These are phyloP conservation scores for Houttuynia cordata DNA, from an alignment of 164 flowering plant species.

Conservation along the genomic window DNA sequence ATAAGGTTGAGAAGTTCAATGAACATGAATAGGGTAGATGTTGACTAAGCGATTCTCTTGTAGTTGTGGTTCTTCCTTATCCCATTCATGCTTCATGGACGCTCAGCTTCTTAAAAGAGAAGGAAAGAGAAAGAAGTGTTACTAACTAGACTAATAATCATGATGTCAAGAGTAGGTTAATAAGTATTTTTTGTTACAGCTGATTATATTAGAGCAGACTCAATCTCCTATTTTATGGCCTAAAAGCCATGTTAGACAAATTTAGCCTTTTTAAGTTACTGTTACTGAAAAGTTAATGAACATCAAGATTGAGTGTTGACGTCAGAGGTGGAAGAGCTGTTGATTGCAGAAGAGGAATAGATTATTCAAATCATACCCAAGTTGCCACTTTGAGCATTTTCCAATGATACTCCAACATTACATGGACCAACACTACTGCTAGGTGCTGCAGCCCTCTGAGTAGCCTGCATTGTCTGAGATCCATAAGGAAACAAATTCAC, in stretches of 20 bases:
- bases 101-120: background rate
- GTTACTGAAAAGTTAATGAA: too few relatives aligned
- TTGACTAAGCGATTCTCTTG: background rate
- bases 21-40: background rate
- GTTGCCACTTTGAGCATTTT: slow-evolving; percentile 18
- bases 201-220: background rate
- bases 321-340: background rate
- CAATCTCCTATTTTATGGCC: background rate
- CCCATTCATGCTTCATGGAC: background rate
- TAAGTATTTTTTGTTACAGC: background rate
- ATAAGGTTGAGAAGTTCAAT: background rate
- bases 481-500: slow-evolving; percentile 35
- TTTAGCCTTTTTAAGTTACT: background rate
- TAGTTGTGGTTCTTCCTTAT: background rate
- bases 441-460: slow-evolving; percentile 16
- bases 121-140: background rate
- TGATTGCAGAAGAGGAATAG: background rate
- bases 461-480: slow-evolving; percentile 23
- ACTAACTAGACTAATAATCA: background rate
- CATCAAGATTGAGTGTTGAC: too few relatives aligned
- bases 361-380: slow-evolving; percentile 11
- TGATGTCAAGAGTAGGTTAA: background rate
- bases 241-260: background rate
- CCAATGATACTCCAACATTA: slow-evolving; percentile 13
- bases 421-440: slow-evolving; percentile 13